phyloP scores from a whole-genome alignment of 306 rosid genomes.

The Abrus precatorius region DNA sequence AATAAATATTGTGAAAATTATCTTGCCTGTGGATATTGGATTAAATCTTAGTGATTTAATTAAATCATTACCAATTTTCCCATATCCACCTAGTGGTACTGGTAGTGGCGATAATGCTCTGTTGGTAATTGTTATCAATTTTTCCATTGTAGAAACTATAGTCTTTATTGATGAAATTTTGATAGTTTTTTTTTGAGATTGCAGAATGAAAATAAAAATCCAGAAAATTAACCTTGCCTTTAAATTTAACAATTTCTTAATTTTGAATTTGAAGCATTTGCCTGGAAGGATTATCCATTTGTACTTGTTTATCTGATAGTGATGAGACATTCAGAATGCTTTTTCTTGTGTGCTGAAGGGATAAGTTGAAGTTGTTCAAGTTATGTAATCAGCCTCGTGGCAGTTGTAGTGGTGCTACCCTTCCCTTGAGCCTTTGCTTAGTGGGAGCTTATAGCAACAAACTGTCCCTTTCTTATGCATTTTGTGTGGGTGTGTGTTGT shows the following conservation, averaged over 20 bases:
- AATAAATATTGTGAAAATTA: not conserved
- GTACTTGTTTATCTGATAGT: not conserved
- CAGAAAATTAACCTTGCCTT: not conserved
- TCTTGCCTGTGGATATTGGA: not conserved
- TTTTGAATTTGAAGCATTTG: not conserved
- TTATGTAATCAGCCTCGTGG: conserved; percentile 24
- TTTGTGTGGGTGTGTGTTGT: too few relatives aligned
- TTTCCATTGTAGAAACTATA: not conserved
- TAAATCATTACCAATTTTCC: not conserved
- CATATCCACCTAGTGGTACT: not conserved
- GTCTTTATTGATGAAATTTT: not conserved
- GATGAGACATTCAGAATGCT: not conserved
- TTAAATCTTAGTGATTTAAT: conserved; percentile 5
- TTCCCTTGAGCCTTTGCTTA: not conserved
- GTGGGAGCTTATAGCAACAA: conserved; percentile 1
- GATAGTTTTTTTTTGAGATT: not conserved
- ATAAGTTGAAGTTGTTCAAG: not conserved
- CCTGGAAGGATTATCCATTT: conserved; percentile 19
- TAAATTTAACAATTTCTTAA: not conserved
- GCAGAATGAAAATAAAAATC: not conserved
- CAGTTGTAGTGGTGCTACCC: not conserved
- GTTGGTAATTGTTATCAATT: not conserved
- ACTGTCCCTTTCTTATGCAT: not conserved
- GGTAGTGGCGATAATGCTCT: not conserved
- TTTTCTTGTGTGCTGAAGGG: not conserved